Conservation (phyloP, 2,329 filamentous ascomycete genomes). For the Fusarium sp. region DNA sequence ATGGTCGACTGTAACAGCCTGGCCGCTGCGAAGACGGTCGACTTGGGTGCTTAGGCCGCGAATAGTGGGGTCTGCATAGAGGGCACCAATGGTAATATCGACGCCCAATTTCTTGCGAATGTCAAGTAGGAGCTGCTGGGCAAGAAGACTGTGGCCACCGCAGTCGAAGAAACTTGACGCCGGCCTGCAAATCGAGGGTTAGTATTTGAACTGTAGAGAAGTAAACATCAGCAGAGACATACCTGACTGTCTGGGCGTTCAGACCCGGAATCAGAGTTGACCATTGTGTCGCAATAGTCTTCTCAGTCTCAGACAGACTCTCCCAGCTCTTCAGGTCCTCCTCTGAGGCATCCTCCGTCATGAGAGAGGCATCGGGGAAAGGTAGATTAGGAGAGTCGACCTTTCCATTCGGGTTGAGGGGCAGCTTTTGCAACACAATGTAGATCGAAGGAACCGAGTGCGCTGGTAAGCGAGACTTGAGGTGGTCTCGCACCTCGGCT, state of each 20-base stretch:
- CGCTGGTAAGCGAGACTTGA: constrained; percentile 44
- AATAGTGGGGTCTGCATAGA: constrained; percentile 43
- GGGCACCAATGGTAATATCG: constrained; percentile 49
- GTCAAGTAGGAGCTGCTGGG: constrained; percentile 79
- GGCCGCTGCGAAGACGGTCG: constrained; percentile 4
- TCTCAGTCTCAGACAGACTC: constrained; percentile 50
- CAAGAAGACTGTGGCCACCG: constrained; percentile 64
- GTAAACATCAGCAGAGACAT: background rate
- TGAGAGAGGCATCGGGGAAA: constrained; percentile 73
- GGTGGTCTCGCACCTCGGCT: constrained; percentile 55
- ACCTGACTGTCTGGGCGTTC: constrained; percentile 66
- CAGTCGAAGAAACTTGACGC: constrained; percentile 53
- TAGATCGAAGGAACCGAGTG: constrained; percentile 53
- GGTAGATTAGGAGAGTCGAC: constrained; percentile 82
- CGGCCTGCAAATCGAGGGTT: background rate
- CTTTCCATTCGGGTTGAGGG: constrained; percentile 82
- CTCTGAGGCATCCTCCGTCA: constrained; percentile 56
- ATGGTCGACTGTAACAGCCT: background rate
- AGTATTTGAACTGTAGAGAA: background rate
- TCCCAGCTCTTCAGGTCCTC: constrained; percentile 66
- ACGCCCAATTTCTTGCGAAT: constrained; percentile 48
- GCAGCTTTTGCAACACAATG: constrained; percentile 61
- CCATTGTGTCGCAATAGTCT: constrained; percentile 71
- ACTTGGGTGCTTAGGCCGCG: constrained; percentile 36
- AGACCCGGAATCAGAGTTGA: constrained; percentile 74